Evolutionary conservation across 2,329 filamentous ascomycete species (phyloP).

Genomic region (Alternaria triticina): DNA sequence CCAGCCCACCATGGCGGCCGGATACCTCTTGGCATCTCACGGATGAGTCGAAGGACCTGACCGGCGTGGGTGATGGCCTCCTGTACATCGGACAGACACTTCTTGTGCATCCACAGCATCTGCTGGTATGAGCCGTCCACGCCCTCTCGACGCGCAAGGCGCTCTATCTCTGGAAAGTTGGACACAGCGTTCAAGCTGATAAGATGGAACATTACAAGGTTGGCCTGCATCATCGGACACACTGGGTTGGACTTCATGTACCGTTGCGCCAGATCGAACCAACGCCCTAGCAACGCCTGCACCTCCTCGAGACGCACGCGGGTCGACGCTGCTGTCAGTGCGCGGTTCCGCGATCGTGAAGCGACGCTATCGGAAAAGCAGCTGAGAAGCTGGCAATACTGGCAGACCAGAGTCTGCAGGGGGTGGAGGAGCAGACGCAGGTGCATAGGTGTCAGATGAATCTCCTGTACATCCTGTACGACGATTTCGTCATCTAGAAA

Average conservation of each 20-base stretch:
- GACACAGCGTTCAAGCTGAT: slow-evolving; percentile 73
- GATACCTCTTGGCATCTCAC: slow-evolving; percentile 64
- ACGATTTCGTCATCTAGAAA: slow-evolving; percentile 70
- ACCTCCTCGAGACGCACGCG: slow-evolving; percentile 68
- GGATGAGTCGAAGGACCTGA: slow-evolving; percentile 68
- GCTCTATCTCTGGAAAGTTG: slow-evolving; percentile 71
- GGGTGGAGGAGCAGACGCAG: slow-evolving; percentile 73
- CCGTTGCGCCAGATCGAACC: slow-evolving; percentile 69
- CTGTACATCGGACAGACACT: slow-evolving; percentile 68
- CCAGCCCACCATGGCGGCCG: slow-evolving; percentile 75
- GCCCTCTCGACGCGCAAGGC: slow-evolving; percentile 66
- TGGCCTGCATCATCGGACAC: slow-evolving; percentile 68
- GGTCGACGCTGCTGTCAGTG: slow-evolving; percentile 66
- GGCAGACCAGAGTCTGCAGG: slow-evolving; percentile 68
- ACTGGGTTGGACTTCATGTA: slow-evolving; percentile 62
- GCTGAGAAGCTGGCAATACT: slow-evolving; percentile 68
- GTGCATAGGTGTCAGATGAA: slow-evolving; percentile 62
- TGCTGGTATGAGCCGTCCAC: slow-evolving; percentile 64
- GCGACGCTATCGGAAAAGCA: slow-evolving; percentile 66
- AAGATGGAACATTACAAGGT: slow-evolving; percentile 72
- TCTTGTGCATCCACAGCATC: slow-evolving; percentile 62
- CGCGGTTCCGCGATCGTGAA: slow-evolving; percentile 54
- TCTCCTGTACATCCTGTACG: slow-evolving; percentile 53
- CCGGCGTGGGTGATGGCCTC: slow-evolving; percentile 72
- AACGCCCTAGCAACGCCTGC: slow-evolving; percentile 67